Conservation (phyloP, 148 eudicot species). For the Linanthus parryae region DNA sequence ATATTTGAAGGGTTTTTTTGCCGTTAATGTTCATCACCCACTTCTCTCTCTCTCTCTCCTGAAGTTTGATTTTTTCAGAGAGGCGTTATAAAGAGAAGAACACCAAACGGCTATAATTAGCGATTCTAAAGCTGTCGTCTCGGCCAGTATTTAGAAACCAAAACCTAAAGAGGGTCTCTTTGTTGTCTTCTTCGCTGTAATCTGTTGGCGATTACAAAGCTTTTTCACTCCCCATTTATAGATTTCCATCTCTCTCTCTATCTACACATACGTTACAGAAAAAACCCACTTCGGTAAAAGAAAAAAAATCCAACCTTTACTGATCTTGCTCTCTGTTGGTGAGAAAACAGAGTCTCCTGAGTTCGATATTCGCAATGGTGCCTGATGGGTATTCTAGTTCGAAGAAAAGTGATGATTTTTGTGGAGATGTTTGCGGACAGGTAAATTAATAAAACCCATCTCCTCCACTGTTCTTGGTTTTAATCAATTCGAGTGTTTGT, state of each 20-base stretch:
- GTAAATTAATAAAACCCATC: too few species aligned
- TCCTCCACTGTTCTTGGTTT: not conserved
- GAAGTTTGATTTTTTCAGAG: not conserved
- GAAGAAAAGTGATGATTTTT: conserved; percentile 63
- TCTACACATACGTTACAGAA: too few species aligned
- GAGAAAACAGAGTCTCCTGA: not conserved
- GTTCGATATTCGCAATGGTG: too few species aligned
- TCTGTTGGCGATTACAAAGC: conserved; percentile 5
- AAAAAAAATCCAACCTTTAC: too few species aligned
- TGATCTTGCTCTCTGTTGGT: too few species aligned
- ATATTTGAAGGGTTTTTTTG: too few species aligned
- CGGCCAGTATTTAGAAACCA: too few species aligned
- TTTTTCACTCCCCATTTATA: too few species aligned
- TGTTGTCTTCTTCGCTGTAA: conserved; percentile 1
- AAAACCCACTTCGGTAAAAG: too few species aligned
- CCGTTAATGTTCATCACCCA: too few species aligned
- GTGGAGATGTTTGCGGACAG: conserved; percentile 49
- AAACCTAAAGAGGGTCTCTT: not conserved
- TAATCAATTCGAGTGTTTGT: not conserved
- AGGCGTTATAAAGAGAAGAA: conserved; percentile 12
- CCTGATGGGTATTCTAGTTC: conserved; percentile 41
- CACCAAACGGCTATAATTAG: conserved; percentile 27
- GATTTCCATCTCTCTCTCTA: too few species aligned
- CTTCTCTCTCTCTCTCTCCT: conserved; percentile 1
- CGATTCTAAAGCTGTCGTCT: not conserved